Conservation (phyloP, 169 alveolate species). For the Plasmodium gaboni region DNA sequence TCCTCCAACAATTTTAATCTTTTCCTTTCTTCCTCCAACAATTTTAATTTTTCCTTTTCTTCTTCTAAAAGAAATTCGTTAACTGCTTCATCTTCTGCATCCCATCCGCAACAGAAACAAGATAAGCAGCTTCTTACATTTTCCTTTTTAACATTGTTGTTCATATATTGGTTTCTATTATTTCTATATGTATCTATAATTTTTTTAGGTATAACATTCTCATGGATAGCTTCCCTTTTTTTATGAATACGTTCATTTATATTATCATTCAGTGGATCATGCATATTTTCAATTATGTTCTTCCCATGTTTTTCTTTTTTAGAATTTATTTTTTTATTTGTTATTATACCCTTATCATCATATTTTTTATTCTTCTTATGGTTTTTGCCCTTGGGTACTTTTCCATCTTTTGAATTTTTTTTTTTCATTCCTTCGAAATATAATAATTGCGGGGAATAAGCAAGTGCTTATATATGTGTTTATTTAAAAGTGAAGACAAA, state of each 20-base stretch:
- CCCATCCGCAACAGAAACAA: constrained; percentile 53
- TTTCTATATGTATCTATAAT: not conserved
- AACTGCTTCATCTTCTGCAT: constrained; percentile 40
- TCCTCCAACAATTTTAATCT: not conserved
- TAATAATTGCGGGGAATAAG: not conserved
- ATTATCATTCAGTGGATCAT: not conserved
- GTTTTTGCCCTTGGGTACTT: not conserved
- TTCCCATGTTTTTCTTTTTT: not conserved
- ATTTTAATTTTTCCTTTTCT: not conserved
- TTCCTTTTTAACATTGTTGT: not conserved
- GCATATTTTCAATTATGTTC: not conserved
- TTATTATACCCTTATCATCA: not conserved
- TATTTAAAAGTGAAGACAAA: not conserved
- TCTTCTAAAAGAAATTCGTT: constrained; percentile 21
- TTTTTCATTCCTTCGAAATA: not conserved
- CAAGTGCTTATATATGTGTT: not conserved
- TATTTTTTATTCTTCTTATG: not conserved
- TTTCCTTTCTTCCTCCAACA: constrained; percentile 4
- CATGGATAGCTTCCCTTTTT: not conserved
- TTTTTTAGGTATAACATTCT: not conserved
- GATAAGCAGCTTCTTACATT: constrained; percentile 6
- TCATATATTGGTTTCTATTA: not conserved
- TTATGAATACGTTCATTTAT: not conserved
- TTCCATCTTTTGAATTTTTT: not conserved
- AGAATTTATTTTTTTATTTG: not conserved